Evolutionary conservation across 177 flowering plant species (phyloP), one percentile per base, ranked within the genome.

Genomic region (Telopea speciosissima): DNA sequence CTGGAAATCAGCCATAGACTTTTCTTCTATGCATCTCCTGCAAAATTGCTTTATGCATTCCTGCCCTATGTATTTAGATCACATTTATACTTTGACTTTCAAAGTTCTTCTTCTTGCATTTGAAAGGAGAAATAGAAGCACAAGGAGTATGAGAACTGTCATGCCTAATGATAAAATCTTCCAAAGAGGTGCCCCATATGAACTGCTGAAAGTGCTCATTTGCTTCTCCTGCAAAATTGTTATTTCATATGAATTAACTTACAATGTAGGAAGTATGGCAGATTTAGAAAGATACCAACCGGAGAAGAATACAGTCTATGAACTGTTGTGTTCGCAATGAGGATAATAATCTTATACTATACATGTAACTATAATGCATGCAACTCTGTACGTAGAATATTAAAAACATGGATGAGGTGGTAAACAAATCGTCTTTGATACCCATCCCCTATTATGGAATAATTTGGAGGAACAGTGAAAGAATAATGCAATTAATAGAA

Each of bases 41-140:
- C 49, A 49, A 49, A 49, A 49, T 36, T 36, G 40, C 40, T 36
- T 36, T 36, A 0, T 36, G 40, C 9, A 8, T 12, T 8, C 54
- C 54, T 49, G 19, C 14, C 11, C 54, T 49, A 10, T 16, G 54
- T 49, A 65, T 31, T 36, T 31, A 54, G 22, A 56, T 16, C 49
- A 36, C 40, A 24, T 65, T 82, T 73, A 85, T 67, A 85, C 49
- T 75, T 87, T 87, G 65, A 85, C 71, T 77, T 87, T 87, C 0
- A 67, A 82, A 25, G 74, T 81, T 87, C 82, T 82, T 75, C 85
- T 75, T 75, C 82, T 77, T 21, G 83, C 79, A 68, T 78, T 83
- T 79, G 82, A 75, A 75, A 78, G 75, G 61, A 85, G 23, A 66
- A 79, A 52, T 56, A 79, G 16, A 67, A 77, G 23, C 16, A 80